Conservation (phyloP, 306 rosid genomes). For the Cucumis melo region DNA sequence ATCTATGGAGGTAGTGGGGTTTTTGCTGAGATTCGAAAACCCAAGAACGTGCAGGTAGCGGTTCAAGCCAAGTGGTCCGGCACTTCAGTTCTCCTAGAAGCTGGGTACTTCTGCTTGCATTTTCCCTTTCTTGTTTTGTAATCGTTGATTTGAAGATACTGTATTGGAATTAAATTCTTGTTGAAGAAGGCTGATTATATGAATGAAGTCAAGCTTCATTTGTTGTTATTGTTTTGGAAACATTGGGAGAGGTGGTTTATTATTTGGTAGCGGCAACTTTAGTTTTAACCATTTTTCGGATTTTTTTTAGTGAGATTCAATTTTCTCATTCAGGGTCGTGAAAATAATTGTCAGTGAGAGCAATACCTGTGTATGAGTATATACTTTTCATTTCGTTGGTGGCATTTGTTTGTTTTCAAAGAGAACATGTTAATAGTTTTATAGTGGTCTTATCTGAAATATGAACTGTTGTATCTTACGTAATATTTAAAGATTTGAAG, state of each 20-base stretch:
- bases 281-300: background rate
- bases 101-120: constrained; percentile 38
- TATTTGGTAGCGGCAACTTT: background rate
- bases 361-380: background rate
- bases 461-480: background rate
- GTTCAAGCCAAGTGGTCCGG: constrained; percentile 83
- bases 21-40: constrained; percentile 26
- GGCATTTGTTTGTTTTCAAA: background rate
- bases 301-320: background rate
- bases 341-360: background rate
- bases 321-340: background rate
- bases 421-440: background rate
- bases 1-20: constrained; percentile 18
- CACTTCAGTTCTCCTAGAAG: constrained; percentile 81
- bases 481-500: background rate
- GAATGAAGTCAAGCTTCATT: background rate
- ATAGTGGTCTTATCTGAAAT: background rate
- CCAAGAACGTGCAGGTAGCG: constrained; percentile 70
- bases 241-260: background rate
- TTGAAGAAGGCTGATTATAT: background rate
- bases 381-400: background rate
- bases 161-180: background rate
- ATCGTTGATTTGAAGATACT: background rate
- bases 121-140: background rate
- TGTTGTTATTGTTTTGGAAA: background rate